Percentiles rank a stretch among this genome's conserved stretches.
Conservation (phyloP, 148 eudicot species). For the Linanthus parryae region DNA sequence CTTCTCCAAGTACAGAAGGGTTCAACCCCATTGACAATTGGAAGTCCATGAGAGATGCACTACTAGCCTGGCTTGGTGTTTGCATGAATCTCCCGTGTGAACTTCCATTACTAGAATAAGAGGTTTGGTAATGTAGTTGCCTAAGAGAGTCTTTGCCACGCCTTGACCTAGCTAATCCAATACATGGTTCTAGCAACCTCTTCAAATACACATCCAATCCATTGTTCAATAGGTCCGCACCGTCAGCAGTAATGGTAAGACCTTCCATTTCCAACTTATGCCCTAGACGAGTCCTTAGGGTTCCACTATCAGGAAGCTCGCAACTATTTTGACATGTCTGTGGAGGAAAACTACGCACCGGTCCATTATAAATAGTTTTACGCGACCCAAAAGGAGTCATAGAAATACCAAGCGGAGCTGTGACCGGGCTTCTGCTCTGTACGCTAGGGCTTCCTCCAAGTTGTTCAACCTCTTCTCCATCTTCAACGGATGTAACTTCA, state of each 20-base stretch:
- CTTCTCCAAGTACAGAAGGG: constrained; percentile 36
- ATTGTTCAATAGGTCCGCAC: constrained; percentile 35
- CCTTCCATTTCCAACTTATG: constrained; percentile 39
- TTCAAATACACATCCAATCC: constrained; percentile 44
- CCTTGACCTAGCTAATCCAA: constrained; percentile 29
- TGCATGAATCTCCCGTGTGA: constrained; percentile 13
- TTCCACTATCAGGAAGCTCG: constrained; percentile 33
- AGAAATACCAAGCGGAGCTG: constrained; percentile 44
- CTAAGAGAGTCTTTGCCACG: constrained; percentile 7
- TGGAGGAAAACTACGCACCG: neutral
- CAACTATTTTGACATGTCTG: constrained; percentile 30
- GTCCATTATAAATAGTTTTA: constrained; percentile 12
- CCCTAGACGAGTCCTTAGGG: constrained; percentile 33
- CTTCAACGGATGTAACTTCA: constrained; percentile 37
- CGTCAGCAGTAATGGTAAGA: constrained; percentile 25
- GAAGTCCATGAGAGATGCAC: constrained; percentile 34
- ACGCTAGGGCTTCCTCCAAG: constrained; percentile 20
- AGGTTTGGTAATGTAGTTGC: constrained; percentile 4
- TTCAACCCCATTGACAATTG: constrained; percentile 39
- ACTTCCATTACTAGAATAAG: constrained; percentile 9
- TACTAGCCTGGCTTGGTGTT: constrained; percentile 9
- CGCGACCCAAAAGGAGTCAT: constrained; percentile 17
- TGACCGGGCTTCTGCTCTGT: constrained; percentile 37
- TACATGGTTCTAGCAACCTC: constrained; percentile 42
- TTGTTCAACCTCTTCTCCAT: constrained; percentile 54